Evolutionary conservation across 1,284 basidiomycete genomes (phyloP).

Genomic region (Meira miltonrushii): DNA sequence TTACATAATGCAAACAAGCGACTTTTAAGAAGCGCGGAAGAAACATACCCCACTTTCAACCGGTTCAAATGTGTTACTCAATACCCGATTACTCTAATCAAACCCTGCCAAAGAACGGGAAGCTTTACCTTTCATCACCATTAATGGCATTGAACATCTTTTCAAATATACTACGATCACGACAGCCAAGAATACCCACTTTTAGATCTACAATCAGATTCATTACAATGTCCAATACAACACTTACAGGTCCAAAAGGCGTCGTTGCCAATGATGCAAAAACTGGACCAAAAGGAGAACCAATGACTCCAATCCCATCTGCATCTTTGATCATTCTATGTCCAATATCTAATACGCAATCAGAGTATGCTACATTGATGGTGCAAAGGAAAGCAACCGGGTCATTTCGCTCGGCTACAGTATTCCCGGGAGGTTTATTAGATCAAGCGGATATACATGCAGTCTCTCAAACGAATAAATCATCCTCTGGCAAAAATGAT

Average conservation of each 20-base stretch:
- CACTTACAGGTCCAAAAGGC: conserved; percentile 4
- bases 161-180: too few species aligned
- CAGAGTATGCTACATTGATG: conserved; percentile 33
- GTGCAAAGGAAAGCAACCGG: conserved; percentile 35
- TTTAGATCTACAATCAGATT: too few species aligned
- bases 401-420: conserved; percentile 42
- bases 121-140: too few species aligned
- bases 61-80: too few species aligned
- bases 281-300: conserved; percentile 22
- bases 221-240: background rate
- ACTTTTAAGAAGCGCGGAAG: too few species aligned
- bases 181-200: too few species aligned
- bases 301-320: conserved; percentile 43
- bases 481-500: background rate
- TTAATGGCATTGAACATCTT: too few species aligned
- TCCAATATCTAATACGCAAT: conserved; percentile 16
- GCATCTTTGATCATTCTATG: conserved; percentile 43
- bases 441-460: conserved; percentile 33
- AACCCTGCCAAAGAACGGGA: too few species aligned
- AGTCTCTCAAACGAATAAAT: conserved; percentile 11
- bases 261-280: conserved; percentile 12
- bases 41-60: too few species aligned
- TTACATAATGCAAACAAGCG: background rate
- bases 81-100: too few species aligned
- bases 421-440: conserved; percentile 45